Conservation (phyloP, 2,329 filamentous ascomycete species). For the Colletotrichum limetticola region DNA sequence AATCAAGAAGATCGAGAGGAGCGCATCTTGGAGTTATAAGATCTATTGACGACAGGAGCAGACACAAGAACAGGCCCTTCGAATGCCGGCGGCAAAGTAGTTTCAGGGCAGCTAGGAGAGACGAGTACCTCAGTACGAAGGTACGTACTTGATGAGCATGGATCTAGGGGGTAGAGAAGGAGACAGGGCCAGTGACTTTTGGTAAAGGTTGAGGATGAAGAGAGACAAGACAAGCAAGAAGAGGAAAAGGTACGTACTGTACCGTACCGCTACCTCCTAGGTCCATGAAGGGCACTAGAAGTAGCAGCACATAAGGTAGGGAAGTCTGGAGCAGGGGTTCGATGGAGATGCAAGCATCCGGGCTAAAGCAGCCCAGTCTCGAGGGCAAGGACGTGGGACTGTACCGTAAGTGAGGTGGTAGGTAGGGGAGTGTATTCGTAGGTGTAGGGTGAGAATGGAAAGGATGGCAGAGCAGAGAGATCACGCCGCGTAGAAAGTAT, state of each 20-base stretch:
- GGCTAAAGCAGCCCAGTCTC: conserved; percentile 24
- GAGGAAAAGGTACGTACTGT: background rate
- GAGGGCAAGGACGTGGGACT: conserved; percentile 13
- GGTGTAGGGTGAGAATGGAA: background rate
- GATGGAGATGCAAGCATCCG: conserved; percentile 27
- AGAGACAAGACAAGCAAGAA: background rate
- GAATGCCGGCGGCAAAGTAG: conserved; percentile 34
- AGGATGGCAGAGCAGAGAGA: background rate
- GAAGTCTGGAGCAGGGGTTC: conserved; percentile 25
- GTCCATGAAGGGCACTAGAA: background rate
- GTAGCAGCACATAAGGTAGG: conserved; percentile 13
- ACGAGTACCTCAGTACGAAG: background rate
- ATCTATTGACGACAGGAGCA: conserved; percentile 31
- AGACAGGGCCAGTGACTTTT: conserved; percentile 9
- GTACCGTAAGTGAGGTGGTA: background rate
- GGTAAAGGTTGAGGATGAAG: conserved; percentile 10
- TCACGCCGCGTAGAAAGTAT: background rate
- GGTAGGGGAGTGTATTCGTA: background rate
- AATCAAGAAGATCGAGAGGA: conserved; percentile 22
- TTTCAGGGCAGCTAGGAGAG: conserved; percentile 34
- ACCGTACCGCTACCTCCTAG: background rate
- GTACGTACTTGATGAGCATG: background rate
- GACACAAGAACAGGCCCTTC: conserved; percentile 31
- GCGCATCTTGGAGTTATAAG: conserved; percentile 35
- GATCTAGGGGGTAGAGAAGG: background rate